These are phyloP conservation scores for Coniosporium tulheliwenetii DNA, from an alignment of 2,329 filamentous ascomycete genomes.

Conservation along the genomic window DNA sequence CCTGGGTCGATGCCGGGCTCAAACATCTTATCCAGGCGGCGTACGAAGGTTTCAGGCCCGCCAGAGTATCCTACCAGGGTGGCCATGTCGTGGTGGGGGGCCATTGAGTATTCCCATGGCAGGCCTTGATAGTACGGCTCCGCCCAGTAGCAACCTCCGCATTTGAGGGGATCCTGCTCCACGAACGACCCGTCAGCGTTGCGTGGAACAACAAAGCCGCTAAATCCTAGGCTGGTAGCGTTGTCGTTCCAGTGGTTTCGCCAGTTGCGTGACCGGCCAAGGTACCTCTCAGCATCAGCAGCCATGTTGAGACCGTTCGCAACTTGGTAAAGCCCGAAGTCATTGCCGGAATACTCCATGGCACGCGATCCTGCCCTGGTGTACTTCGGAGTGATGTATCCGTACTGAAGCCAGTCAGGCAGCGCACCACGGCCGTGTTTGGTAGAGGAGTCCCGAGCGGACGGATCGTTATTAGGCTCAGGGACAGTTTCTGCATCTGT, in stretches of 20 bases:
- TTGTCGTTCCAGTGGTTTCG: constrained; percentile 54
- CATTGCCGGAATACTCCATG: constrained; percentile 54
- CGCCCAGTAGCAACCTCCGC: constrained; percentile 51
- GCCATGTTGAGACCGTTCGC: constrained; percentile 39
- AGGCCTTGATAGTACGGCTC: constrained; percentile 45
- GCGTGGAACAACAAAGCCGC: constrained; percentile 52
- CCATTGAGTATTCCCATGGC: constrained; percentile 48
- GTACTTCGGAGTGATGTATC: constrained; percentile 45
- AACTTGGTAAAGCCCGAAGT: constrained; percentile 52
- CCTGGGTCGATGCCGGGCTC: constrained; percentile 27
- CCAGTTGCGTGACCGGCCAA: constrained; percentile 51
- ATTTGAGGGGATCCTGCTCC: constrained; percentile 33
- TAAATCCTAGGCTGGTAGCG: constrained; percentile 42
- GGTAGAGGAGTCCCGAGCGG: constrained; percentile 43
- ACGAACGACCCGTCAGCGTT: constrained; percentile 31
- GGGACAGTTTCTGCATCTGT: constrained; percentile 51
- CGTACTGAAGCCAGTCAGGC: constrained; percentile 49
- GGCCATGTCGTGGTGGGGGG: constrained; percentile 50
- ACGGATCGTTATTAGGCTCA: constrained; percentile 40
- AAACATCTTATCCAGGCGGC: constrained; percentile 47
- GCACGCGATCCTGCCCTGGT: constrained; percentile 47
- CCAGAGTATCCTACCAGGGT: constrained; percentile 38
- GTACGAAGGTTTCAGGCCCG: constrained; percentile 38
- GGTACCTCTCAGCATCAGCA: constrained; percentile 40
- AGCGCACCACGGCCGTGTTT: constrained; percentile 54